phyloP scores from a whole-genome alignment of 441 rosid species.

The Erodium trifolium region DNA sequence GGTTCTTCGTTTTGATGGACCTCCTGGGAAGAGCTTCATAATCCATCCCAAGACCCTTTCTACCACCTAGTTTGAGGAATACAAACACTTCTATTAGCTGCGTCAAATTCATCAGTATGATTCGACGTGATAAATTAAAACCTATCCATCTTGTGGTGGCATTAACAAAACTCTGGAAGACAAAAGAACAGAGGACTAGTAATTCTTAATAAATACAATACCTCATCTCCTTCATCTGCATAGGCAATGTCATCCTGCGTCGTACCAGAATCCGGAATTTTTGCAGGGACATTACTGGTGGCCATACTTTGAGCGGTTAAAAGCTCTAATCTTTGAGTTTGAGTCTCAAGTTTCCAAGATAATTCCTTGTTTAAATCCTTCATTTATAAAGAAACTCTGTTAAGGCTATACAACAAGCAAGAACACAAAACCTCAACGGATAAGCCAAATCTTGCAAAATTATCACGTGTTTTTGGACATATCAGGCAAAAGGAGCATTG shows the following conservation, averaged over 20 bases:
- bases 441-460: background rate
- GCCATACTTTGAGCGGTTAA: constrained; percentile 80
- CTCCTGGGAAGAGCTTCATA: constrained; percentile 95
- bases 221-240: constrained; percentile 99
- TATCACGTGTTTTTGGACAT: background rate
- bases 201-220: constrained; percentile 19
- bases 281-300: constrained; percentile 38
- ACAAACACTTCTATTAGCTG: background rate
- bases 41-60: constrained; percentile 99
- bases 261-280: constrained; percentile 40
- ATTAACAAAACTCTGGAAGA: background rate
- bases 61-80: constrained; percentile 52
- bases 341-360: constrained; percentile 74
- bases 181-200: background rate
- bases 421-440: background rate
- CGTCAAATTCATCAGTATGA: background rate
- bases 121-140: background rate
- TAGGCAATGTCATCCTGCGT: constrained; percentile 50
- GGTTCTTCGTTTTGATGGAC: constrained; percentile 76
- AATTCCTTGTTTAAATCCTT: constrained; percentile 82
- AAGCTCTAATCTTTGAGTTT: constrained; percentile 91
- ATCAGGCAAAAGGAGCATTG: background rate
- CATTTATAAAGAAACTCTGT: constrained; percentile 21
- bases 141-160: background rate
- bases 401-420: background rate